Percentiles rank a stretch among this genome's conserved stretches.
These are phyloP conservation scores for Plectosphaerella sp. DNA, from an alignment of 2,329 filamentous ascomycete species.

Conservation along the genomic window DNA sequence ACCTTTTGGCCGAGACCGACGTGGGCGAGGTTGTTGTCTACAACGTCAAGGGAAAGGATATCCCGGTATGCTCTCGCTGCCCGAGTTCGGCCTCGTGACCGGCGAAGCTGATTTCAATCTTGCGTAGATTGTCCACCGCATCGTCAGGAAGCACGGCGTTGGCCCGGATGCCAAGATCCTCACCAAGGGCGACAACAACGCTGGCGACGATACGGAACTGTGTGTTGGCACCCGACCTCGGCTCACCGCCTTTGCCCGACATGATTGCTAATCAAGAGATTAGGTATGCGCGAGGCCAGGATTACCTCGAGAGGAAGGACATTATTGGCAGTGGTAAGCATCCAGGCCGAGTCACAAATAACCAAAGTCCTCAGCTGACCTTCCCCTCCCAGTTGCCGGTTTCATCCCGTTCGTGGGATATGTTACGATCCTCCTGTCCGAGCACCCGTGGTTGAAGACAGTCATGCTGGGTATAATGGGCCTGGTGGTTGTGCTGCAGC, in stretches of 20 bases:
- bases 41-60: constrained; percentile 89
- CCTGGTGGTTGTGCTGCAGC: constrained; percentile 83
- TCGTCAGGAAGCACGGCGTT: constrained; percentile 69
- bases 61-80: constrained; percentile 45
- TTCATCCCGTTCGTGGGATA: constrained; percentile 96
- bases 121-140: constrained; percentile 74
- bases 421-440: constrained; percentile 90
- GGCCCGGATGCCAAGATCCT: constrained; percentile 66
- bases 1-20: constrained; percentile 49
- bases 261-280: constrained; percentile 11
- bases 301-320: constrained; percentile 80
- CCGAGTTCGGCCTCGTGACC: no score
- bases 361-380: neutral
- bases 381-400: constrained; percentile 56
- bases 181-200: constrained; percentile 97
- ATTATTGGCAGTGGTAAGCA: constrained; percentile 70
- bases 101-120: no score
- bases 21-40: constrained; percentile 59
- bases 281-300: constrained; percentile 74
- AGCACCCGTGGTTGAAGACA: constrained; percentile 96
- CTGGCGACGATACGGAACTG: constrained; percentile 82
- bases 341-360: neutral
- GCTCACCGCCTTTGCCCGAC: constrained; percentile 12
- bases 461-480: constrained; percentile 95
- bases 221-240: neutral